Evolutionary conservation across 768 basidiomycete genomes (phyloP).

Genomic region (Rhodosporidiobolus odoratus): DNA sequence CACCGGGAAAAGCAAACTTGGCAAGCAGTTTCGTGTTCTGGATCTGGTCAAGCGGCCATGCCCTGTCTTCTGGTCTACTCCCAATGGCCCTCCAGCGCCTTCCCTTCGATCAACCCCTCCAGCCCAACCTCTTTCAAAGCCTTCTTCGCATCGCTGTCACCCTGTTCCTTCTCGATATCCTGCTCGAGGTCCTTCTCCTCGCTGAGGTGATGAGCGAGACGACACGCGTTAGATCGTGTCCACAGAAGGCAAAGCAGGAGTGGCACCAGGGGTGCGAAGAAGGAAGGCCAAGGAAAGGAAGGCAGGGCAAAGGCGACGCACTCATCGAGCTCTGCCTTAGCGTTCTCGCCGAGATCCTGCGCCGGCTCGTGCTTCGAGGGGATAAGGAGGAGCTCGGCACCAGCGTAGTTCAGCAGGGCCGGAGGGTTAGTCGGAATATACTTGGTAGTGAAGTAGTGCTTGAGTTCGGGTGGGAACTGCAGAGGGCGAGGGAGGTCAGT

Average conservation of each 20-base stretch:
- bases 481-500: neutral
- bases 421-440: slow-evolving; percentile 56
- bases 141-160: slow-evolving; percentile 38
- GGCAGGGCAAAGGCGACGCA: too few species aligned
- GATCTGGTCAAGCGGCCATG: too few species aligned
- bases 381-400: slow-evolving; percentile 57
- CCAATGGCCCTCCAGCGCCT: slow-evolving; percentile 57
- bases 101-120: slow-evolving; percentile 53
- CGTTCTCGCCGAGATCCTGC: slow-evolving; percentile 51
- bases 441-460: slow-evolving; percentile 47
- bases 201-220: too few species aligned
- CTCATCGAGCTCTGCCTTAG: slow-evolving; percentile 26
- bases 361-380: slow-evolving; percentile 55
- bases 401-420: slow-evolving; percentile 56
- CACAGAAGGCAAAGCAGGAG: too few species aligned
- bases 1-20: too few species aligned
- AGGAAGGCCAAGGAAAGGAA: too few species aligned
- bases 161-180: slow-evolving; percentile 48
- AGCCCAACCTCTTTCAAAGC: slow-evolving; percentile 51
- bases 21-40: too few species aligned
- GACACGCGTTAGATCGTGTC: too few species aligned
- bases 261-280: too few species aligned
- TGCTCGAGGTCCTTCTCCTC: slow-evolving; percentile 26
- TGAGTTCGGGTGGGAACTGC: slow-evolving; percentile 30
- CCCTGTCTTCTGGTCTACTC: too few species aligned